Conservation (phyloP, 2,329 filamentous ascomycete species). For the Didymella segeticola region DNA sequence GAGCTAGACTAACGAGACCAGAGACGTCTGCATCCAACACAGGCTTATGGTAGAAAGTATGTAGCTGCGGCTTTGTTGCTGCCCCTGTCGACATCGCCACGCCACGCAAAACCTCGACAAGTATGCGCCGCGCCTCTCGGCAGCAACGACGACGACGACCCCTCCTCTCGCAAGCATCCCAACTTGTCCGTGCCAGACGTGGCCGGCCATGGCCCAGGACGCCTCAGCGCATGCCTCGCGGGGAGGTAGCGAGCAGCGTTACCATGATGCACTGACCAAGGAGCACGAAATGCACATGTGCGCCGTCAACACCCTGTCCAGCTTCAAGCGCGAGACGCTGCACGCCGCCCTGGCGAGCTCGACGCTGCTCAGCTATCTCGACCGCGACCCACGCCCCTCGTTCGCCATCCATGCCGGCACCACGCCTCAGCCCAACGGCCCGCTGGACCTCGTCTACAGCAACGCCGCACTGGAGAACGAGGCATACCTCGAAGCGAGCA, state of each 20-base stretch:
- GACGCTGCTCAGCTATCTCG: slow-evolving; percentile 30
- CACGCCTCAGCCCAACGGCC: slow-evolving; percentile 8
- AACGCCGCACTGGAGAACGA: slow-evolving; percentile 32
- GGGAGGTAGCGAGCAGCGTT: slow-evolving; percentile 8
- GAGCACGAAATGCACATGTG: slow-evolving; percentile 13
- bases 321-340: slow-evolving; percentile 10
- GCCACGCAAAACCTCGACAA: background rate
- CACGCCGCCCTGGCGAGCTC: slow-evolving; percentile 18
- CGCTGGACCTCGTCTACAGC: slow-evolving; percentile 31
- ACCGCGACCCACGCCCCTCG: slow-evolving; percentile 33
- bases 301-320: slow-evolving; percentile 13
- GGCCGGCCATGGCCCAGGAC: slow-evolving; percentile 9
- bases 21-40: no score
- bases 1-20: slow-evolving; percentile 4
- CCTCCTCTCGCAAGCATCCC: background rate
- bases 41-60: slow-evolving; percentile 1
- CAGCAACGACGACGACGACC: no score
- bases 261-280: slow-evolving; percentile 13
- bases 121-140: background rate
- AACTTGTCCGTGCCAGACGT: background rate
- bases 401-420: slow-evolving; percentile 29
- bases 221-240: background rate
- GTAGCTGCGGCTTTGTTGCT: background rate
- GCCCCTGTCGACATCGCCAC: background rate
- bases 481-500: slow-evolving; percentile 24